These are phyloP conservation scores for Cucumis cinereus DNA, from an alignment of 306 rosid species.

Conservation along the genomic window DNA sequence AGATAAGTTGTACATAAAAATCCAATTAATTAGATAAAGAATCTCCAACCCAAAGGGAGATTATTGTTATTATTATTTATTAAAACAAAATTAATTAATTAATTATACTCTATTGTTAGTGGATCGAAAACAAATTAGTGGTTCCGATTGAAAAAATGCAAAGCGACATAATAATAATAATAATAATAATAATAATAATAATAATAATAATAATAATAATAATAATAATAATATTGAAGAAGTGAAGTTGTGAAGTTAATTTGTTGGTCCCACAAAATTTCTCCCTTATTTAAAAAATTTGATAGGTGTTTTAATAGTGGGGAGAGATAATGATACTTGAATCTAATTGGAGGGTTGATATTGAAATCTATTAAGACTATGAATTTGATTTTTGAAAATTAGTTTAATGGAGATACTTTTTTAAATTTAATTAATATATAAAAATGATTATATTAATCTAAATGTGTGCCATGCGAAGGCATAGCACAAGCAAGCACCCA, in stretches of 20 bases:
- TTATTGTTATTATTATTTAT: not conserved
- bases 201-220: not conserved
- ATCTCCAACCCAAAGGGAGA: not conserved
- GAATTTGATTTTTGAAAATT: not conserved
- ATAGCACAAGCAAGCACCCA: conserved; percentile 2
- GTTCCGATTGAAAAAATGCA: not conserved
- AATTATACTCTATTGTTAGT: not conserved
- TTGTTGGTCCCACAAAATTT: not conserved
- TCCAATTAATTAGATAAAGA: not conserved
- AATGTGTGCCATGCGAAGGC: not conserved
- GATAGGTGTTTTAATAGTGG: too few relatives aligned
- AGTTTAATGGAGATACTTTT: not conserved
- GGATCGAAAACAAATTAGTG: not conserved
- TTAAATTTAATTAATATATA: not conserved
- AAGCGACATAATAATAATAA: not conserved
- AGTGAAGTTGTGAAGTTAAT: not conserved
- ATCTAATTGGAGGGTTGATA: not conserved
- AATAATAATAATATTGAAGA: not conserved
- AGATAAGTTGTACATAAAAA: too few relatives aligned
- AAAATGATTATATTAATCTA: not conserved
- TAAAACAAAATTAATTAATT: too few relatives aligned
- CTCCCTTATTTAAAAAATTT: too few relatives aligned
- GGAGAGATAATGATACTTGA: not conserved
- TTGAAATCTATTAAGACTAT: not conserved
- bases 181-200: not conserved